These are phyloP conservation scores for Colletotrichum gigasporum DNA, from an alignment of 2,329 filamentous ascomycete species.

Conservation along the genomic window DNA sequence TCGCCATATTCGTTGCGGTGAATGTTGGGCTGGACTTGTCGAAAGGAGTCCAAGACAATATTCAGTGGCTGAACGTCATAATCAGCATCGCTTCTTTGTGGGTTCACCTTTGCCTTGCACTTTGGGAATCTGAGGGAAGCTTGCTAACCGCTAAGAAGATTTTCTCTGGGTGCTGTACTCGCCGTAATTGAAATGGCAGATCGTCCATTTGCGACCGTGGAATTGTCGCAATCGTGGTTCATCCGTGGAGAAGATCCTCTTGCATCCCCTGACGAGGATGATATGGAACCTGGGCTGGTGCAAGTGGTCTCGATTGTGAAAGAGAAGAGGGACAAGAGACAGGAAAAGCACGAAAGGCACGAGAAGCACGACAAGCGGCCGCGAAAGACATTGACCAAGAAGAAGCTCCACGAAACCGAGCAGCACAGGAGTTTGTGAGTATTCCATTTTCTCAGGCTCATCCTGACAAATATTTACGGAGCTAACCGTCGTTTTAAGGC, in stretches of 20 bases:
- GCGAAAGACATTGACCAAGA: slow-evolving; percentile 13
- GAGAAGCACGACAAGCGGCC: neutral
- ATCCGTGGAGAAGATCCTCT: neutral
- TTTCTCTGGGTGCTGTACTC: slow-evolving; percentile 10
- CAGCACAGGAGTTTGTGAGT: neutral
- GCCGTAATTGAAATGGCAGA: slow-evolving; percentile 25
- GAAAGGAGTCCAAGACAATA: slow-evolving; percentile 12
- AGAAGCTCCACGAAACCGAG: neutral
- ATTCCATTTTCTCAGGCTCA: too few species aligned
- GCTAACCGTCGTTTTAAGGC: neutral
- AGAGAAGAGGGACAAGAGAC: neutral
- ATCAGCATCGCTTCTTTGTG: slow-evolving; percentile 24
- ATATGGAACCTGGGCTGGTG: neutral
- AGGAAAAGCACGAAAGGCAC: neutral
- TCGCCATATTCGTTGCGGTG: slow-evolving; percentile 25
- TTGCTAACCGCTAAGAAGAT: neutral
- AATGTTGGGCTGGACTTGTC: slow-evolving; percentile 20
- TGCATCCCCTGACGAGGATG: neutral
- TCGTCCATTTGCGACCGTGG: slow-evolving; percentile 23
- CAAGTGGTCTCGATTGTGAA: neutral
- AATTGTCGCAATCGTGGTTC: slow-evolving; percentile 18
- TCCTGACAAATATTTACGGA: rapidly evolving
- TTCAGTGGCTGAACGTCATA: slow-evolving; percentile 24
- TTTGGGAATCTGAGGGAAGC: too few species aligned
- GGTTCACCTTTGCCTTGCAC: too few species aligned